Evolutionary conservation across 768 basidiomycete species (phyloP).

Genomic region (Cubamyces lactineus): DNA sequence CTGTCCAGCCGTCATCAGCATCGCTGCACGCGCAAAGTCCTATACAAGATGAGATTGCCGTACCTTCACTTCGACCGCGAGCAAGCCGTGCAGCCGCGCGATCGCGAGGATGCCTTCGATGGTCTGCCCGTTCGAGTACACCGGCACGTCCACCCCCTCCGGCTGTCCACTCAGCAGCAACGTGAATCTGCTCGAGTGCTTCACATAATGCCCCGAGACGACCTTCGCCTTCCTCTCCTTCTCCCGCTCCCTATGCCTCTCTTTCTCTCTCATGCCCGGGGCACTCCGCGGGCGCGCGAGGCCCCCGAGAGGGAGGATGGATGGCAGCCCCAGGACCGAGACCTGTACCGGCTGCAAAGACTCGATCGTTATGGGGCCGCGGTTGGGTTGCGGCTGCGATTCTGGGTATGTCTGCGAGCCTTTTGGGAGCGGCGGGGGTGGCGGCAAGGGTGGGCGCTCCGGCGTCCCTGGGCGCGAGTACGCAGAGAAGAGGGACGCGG

Average conservation of each 20-base stretch:
- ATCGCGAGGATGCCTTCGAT: constrained; percentile 32
- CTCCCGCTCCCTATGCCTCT: not conserved
- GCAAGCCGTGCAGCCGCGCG: constrained; percentile 25
- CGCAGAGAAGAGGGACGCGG: constrained; percentile 3
- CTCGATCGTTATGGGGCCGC: not conserved
- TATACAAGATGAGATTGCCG: not conserved
- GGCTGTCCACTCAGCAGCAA: constrained; percentile 31
- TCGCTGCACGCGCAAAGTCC: not conserved
- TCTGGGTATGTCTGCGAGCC: not conserved
- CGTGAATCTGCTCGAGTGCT: constrained; percentile 30
- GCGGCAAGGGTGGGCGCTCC: not conserved
- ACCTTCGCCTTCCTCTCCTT: not conserved
- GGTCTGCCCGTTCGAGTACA: constrained; percentile 28
- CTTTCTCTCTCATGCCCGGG: not conserved
- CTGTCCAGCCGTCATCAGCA: constrained; percentile 15
- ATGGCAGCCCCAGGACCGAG: not conserved
- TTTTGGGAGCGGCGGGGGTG: not conserved
- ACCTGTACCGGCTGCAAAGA: not conserved
- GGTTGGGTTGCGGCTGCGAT: not conserved
- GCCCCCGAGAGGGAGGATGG: not conserved
- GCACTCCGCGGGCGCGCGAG: not conserved
- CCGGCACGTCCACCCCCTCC: constrained; percentile 19
- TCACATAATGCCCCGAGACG: constrained; percentile 26
- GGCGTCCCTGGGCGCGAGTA: not conserved
- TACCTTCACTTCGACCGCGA: constrained; percentile 29